Evolutionary conservation across 2,329 filamentous ascomycete species (phyloP).

Genomic region (Colletotrichum lindemuthianum): DNA sequence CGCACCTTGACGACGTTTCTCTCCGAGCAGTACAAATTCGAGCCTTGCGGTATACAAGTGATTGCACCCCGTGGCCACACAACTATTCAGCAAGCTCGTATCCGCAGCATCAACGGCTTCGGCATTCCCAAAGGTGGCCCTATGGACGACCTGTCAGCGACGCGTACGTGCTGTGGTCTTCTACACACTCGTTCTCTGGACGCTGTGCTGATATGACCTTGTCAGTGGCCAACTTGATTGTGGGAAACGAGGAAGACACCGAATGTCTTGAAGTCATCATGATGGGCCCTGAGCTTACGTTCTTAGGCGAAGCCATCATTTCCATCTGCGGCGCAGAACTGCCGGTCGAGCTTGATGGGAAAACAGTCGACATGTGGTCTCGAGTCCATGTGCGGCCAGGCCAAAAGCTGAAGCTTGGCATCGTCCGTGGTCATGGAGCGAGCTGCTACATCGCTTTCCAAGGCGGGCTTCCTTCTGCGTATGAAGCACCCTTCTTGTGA

Average conservation of each 20-base stretch:
- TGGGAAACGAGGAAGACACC: constrained; percentile 61
- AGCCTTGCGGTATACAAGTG: background rate
- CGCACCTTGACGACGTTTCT: constrained; percentile 10
- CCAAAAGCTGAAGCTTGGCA: constrained; percentile 47
- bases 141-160: constrained; percentile 68
- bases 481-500: background rate
- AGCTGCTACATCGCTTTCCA: constrained; percentile 67
- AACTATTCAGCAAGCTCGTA: constrained; percentile 67
- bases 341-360: background rate
- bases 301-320: background rate
- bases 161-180: constrained; percentile 41
- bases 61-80: constrained; percentile 7
- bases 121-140: constrained; percentile 69
- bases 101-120: constrained; percentile 63
- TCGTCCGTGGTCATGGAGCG: constrained; percentile 60
- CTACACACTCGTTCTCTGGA: no score
- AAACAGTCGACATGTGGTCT: constrained; percentile 4
- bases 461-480: constrained; percentile 50
- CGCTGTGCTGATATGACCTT: constrained; percentile 39
- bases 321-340: constrained; percentile 9
- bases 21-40: background rate
- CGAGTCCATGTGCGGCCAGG: background rate
- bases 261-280: constrained; percentile 60
- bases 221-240: constrained; percentile 62
- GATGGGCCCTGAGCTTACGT: constrained; percentile 9